phyloP scores from a whole-genome alignment of 768 basidiomycete species.

The Amanita rimosa region DNA sequence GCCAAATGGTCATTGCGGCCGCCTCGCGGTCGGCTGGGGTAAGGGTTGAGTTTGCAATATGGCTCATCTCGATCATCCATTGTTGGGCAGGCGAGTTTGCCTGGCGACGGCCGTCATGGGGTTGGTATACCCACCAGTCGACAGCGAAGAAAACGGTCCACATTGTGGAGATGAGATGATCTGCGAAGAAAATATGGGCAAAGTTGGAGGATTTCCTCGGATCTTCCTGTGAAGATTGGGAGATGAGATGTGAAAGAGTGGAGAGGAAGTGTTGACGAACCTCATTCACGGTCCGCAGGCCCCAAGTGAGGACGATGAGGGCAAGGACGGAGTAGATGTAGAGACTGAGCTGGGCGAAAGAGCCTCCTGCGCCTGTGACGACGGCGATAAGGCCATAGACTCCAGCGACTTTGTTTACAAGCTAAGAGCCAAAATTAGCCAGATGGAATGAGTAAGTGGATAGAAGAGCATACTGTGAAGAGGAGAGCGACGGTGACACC shows the following conservation, averaged over 20 bases:
- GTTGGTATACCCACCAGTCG: conserved; percentile 83
- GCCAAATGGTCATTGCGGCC: conserved; percentile 81
- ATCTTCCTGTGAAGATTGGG: conserved; percentile 61
- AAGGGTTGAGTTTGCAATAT: conserved; percentile 39
- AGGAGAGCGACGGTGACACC: conserved; percentile 82
- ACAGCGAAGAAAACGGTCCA: conserved; percentile 92
- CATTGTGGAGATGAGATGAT: conserved; percentile 80
- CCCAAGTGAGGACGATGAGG: conserved; percentile 77
- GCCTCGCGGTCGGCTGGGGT: conserved; percentile 52
- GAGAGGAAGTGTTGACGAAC: conserved; percentile 32
- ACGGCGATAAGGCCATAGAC: conserved; percentile 93
- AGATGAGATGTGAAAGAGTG: conserved; percentile 5
- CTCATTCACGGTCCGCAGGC: conserved; percentile 72
- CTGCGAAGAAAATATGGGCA: conserved; percentile 85
- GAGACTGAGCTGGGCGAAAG: conserved; percentile 83
- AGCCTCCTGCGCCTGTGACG: conserved; percentile 83
- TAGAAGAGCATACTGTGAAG: conserved; percentile 59
- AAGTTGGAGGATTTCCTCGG: conserved; percentile 76
- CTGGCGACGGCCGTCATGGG: conserved; percentile 79
- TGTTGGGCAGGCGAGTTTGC: conserved; percentile 84
- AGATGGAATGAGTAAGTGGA: neutral
- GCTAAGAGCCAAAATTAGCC: conserved; percentile 24
- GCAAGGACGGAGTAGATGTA: conserved; percentile 89
- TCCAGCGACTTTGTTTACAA: conserved; percentile 96
- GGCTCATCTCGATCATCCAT: conserved; percentile 60